Evolutionary conservation across 805 yeast genomes (phyloP), one percentile per base, ranked within the genome.

Genomic region (Pachysolen tannophilus): DNA sequence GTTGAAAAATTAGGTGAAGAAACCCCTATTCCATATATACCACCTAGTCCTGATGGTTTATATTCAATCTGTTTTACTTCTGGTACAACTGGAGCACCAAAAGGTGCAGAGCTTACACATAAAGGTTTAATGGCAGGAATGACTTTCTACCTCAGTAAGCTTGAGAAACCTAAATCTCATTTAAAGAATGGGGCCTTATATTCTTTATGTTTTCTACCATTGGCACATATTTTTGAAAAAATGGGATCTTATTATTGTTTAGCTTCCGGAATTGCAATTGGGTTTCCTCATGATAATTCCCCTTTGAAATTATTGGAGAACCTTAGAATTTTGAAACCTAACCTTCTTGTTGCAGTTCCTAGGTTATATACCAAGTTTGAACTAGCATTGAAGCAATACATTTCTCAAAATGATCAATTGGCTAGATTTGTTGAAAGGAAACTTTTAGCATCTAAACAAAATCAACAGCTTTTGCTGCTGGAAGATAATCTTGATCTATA

Each of bases 61-160:
- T 63, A 58, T 43, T 63, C 70, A 16, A 60, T 65, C 21, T 60
- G 64, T 20, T 65, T 64, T 44, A 65, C 84, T 11, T 75, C 82
- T 1, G 85, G 85, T 34, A 78, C 85, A 15, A 76, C 83, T n/a
- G 90, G 92, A 38, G 71, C 78, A 28, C 85, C 90, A 42, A 83
- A 82, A 61, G 90, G 90, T 46, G 90, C 80, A 18, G 72, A 76
- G 26, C 60, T 80, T 41, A 65, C 72, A 20, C 87, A 82, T 44
- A 55, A 53, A 32, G 78, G 75, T 43, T 65, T 72, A 10, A 58
- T 58, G 6, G 49, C 66, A 18, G 64, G 64, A 34, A 46, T 54
- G 13, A 47, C 59, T 8, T 54, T 52, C 14, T 50, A 30, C 24
- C 24, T n/a, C 37, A 3, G 13, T 26, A 20, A 28, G 18, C 14